Evolutionary conservation across 225 moss, liverwort and hornwort genomes (phyloP), one percentile per base, ranked within the genome.

Genomic region (Asterella californica): DNA sequence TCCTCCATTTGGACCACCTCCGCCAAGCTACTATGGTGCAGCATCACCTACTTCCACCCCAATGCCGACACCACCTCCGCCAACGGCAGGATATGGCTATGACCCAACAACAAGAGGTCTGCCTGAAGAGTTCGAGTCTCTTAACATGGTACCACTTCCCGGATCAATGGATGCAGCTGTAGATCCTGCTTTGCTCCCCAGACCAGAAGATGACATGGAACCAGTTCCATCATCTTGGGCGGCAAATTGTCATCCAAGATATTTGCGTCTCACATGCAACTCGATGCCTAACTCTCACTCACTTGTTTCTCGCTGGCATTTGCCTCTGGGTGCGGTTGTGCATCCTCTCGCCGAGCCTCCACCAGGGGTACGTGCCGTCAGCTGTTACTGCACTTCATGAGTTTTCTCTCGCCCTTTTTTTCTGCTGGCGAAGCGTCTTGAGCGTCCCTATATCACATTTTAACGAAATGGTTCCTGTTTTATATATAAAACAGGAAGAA

Each of bases 321-420:
- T 99, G 59, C 99, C 99, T 70, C 85, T 99, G 29, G 99, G 93
- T 82, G 93, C 83, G 62, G 91, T 99, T 49, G 71, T 63, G 76
- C 90, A 99, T 24, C 99, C 99, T 55, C 93, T 99, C 60, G 99
- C 99, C 78, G 99, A 99, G 81, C 83, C 99, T 83, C 99, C 99
- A 81, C 84, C 90, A 45, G 99, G 99, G 92, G 97, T 99, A 99
- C 60, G 33, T 50, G 30, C 18, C 10, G 29, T 54, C 25, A 54
- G 42, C 74, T 36, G 2, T 75, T 47, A 21, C 22, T 45, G 46
- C 24, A 47, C 27, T 48, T 38, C 46, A 8, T 25, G 11, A 48
- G 25, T 71, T 21, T 71, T 7, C 12, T 71, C 4, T 22, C 25
- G 38, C 5, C 18, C 49, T 52, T 54, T 74, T 29, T 6, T 33